Percentiles rank a stretch among this genome's conserved stretches.
Conservation (phyloP, 163 green algal species). For the Coccomyxa subellipsoidea region DNA sequence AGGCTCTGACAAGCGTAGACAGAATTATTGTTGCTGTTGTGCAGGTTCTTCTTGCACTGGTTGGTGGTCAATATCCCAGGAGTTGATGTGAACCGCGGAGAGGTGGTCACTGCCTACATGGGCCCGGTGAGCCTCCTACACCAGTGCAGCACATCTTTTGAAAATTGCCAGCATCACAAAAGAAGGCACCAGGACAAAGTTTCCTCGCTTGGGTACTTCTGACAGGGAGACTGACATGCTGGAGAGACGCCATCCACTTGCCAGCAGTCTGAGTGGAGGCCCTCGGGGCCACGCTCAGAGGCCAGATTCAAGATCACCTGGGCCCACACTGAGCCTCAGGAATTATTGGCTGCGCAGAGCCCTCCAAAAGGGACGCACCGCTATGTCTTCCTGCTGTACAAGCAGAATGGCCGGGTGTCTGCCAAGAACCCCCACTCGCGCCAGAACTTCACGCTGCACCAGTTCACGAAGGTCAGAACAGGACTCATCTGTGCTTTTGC, state of each 20-base stretch:
- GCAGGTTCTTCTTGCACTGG: conserved; percentile 32
- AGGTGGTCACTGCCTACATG: conserved; percentile 4
- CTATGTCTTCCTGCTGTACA: conserved; percentile 35
- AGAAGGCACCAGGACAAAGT: background rate
- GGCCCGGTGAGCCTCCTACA: background rate
- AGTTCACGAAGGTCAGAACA: background rate
- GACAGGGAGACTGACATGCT: background rate
- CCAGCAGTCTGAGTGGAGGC: no score
- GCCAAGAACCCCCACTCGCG: conserved; percentile 14
- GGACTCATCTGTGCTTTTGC: no score
- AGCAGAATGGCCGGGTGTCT: conserved; percentile 23
- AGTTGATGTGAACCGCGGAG: conserved; percentile 19
- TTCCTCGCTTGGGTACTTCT: background rate
- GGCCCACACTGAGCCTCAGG: no score
- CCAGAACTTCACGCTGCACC: conserved; percentile 28
- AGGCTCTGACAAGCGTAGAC: no score
- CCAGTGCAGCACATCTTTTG: background rate
- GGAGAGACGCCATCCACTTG: background rate
- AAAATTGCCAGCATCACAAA: background rate
- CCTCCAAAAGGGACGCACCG: conserved; percentile 23
- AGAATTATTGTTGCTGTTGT: background rate
- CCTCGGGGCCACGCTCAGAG: no score
- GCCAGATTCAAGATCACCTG: no score
- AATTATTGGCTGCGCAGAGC: background rate
- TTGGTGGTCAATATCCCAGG: conserved; percentile 36